Evolutionary conservation across 495 filamentous ascomycete species (phyloP), one percentile per base, ranked within the genome.

Genomic region (Immersiella caudata): DNA sequence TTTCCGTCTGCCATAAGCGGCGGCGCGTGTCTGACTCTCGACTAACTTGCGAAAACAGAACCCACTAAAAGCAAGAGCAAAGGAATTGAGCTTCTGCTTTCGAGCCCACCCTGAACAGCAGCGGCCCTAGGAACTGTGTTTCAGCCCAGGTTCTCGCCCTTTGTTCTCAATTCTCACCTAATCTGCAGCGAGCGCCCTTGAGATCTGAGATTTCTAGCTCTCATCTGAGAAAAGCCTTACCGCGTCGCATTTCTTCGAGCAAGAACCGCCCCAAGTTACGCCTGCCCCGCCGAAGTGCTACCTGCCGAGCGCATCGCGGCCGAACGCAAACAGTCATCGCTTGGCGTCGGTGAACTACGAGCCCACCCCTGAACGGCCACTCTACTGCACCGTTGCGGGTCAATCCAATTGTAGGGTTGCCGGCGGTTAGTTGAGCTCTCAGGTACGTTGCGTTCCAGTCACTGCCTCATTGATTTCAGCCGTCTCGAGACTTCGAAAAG

Each of bases 201-300:
- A 9, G 24, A 36, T 66, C 56, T 60, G 26, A 56, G 64, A 63
- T 57, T 40, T 64, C 27, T 3, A 26, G 25, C 12, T 29, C 64
- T 62, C 66, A 35, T 68, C 62, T 49, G 40, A 69, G 70, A 71
- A 67, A 67, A 1, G 6, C 35, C 70, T 72, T 70, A 70, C 70
- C 70, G 69, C 62, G 69, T 66, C 60, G 50, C 63, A 66, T 71
- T 55, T 60, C n/a, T 29, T 67, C 64, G 21, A 49, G 52, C 22
- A 24, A 14, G 25, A 54, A 46, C 67, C 62, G 24, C 57, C 60
- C 9, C 27, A 25, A 36, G n/a, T 20, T 49, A 20, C 61, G 62
- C 18, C 40, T 6, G 52, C 65, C 65, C 59, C 65, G 65, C 65
- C 40, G 36, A 64, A 20, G 25, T 24, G 14, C 35, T 66, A 33